Evolutionary conservation across 305 asterid species (phyloP), one percentile per base, ranked within the genome.

Genomic region (Fraxinus xanthoxyloides): DNA sequence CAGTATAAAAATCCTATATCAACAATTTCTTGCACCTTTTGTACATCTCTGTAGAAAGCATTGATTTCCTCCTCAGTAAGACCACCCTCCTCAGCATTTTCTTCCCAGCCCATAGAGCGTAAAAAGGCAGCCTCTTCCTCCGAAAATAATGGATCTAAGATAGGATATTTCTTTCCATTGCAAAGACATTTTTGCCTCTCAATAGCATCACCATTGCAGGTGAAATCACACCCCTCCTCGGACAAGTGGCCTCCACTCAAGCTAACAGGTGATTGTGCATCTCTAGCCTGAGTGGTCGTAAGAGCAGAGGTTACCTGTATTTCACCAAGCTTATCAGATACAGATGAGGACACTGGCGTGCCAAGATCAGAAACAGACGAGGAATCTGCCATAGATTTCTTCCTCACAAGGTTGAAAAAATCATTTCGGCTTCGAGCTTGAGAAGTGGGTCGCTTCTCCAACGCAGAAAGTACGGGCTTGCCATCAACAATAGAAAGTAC

Each of bases 41-140:
- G 86, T 79, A 90, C 77, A 75, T 92, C 92, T 85, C 79, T 87
- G 88, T 87, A 89, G 87, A 92, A 97, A 80, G 92, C 89, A 83
- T 61, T 89, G 84, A 97, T 93, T 90, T 97, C 99, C 92, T 97
- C 99, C 76, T 93, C 97, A 3, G 98, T 97, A 38, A 97, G 97
- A 78, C 93, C 98, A 34, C 86, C 97, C 87, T 96, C 98, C 0
- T 93, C 98, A 76, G 86, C 83, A 81, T 94, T 91, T 88, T 96
- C 99, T 86, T 94, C 97, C 99, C 99, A 97, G 28, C 99, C 99
- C 88, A 97, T 79, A 54, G 96, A 90, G 76, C 93, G 97, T 63
- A 97, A 85, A 82, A 97, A 92, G 19, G 95, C 97, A 85, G 97
- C 90, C 88, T 97, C 99, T 89, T 93, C 98, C 87, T 94, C 99